These are phyloP conservation scores for Nicotiana paniculata DNA, from an alignment of 257 asterid species.

Conservation along the genomic window DNA sequence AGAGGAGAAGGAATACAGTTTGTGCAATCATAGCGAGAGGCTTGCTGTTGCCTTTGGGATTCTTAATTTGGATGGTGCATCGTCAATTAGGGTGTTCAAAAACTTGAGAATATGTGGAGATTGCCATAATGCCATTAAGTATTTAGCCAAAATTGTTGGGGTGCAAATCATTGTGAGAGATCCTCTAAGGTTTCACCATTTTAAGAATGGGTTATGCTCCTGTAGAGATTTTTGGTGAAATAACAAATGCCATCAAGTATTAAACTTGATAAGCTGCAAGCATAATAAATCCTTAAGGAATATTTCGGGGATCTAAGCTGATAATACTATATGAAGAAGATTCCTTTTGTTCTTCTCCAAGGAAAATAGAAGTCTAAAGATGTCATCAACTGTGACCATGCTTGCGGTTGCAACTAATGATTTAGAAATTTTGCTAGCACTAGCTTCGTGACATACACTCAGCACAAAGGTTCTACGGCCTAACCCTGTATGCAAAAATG, in stretches of 20 bases:
- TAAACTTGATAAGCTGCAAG: not conserved
- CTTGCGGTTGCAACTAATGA: not conserved
- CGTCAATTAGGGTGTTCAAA: slow-evolving; percentile 53
- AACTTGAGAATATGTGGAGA: slow-evolving; percentile 35
- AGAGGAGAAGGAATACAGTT: slow-evolving; percentile 58
- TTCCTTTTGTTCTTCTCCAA: not conserved
- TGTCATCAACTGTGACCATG: not conserved
- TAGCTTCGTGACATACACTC: not conserved
- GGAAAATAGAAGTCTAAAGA: not conserved
- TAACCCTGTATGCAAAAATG: slow-evolving; percentile 2
- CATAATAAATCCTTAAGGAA: not conserved
- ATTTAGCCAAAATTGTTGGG: slow-evolving; percentile 22
- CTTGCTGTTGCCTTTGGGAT: slow-evolving; percentile 71
- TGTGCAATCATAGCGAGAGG: slow-evolving; percentile 74
- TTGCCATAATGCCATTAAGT: slow-evolving; percentile 46
- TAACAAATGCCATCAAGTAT: not conserved
- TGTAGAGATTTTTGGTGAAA: slow-evolving; percentile 30
- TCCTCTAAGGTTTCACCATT: slow-evolving; percentile 26
- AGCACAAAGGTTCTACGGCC: not conserved
- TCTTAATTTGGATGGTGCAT: slow-evolving; percentile 51
- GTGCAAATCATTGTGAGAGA: slow-evolving; percentile 23
- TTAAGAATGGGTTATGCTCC: slow-evolving; percentile 24
- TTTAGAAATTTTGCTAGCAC: not conserved
- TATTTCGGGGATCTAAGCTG: not conserved
- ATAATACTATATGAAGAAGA: not conserved